phyloP scores from a whole-genome alignment of 306 rosid genomes.

The Cyclanthera cordifolia region DNA sequence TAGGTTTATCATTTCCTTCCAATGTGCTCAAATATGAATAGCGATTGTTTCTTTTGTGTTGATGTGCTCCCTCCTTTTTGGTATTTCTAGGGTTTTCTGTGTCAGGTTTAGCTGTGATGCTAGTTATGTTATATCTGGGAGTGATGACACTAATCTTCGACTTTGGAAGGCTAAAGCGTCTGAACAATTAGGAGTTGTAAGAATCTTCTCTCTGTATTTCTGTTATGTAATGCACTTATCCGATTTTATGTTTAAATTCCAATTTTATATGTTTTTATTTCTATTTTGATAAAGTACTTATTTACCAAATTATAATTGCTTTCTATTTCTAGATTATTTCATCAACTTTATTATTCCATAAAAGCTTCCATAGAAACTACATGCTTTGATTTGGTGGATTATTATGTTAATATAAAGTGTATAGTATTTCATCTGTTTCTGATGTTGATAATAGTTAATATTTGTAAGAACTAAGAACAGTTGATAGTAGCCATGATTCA shows the following conservation, averaged over 20 bases:
- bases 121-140: slow-evolving; percentile 86
- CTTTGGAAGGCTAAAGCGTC: slow-evolving; percentile 98
- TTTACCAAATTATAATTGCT: neutral
- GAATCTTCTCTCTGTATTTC: slow-evolving; percentile 17
- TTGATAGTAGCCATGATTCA: neutral
- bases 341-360: neutral
- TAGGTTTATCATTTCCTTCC: neutral
- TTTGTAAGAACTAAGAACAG: neutral
- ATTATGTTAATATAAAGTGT: neutral
- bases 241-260: neutral
- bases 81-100: slow-evolving; percentile 66
- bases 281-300: neutral
- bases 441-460: neutral
- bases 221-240: neutral
- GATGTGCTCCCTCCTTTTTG: slow-evolving; percentile 2
- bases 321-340: neutral
- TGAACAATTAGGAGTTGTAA: slow-evolving; percentile 90
- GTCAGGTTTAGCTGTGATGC: slow-evolving; percentile 88
- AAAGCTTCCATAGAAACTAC: neutral
- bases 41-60: neutral
- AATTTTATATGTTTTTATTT: neutral
- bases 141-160: slow-evolving; percentile 91
- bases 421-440: neutral
- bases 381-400: neutral
- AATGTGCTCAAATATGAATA: neutral